Conservation (phyloP, 1,284 basidiomycete species). For the Leccinum angustisporum region DNA sequence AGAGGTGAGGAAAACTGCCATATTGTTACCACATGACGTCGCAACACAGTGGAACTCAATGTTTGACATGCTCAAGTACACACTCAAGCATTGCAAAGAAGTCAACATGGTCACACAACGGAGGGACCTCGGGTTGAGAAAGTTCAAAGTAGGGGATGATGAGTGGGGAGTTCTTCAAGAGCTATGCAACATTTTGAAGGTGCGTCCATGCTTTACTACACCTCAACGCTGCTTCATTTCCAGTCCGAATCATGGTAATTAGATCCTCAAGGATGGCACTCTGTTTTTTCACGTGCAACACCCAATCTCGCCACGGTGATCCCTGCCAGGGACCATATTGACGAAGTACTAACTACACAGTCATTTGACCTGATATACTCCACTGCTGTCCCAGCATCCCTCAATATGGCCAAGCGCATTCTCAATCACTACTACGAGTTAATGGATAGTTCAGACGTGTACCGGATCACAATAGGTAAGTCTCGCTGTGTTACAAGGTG, state of each 20-base stretch:
- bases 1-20: too few relatives aligned
- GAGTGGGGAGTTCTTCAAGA: neutral
- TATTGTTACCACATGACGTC: too few relatives aligned
- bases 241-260: too few relatives aligned
- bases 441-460: neutral
- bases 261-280: neutral
- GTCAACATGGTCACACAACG: neutral
- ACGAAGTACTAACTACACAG: neutral
- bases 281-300: neutral
- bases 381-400: neutral
- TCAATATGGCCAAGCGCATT: neutral
- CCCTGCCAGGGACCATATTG: neutral
- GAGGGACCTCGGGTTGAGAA: neutral
- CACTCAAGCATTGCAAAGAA: neutral
- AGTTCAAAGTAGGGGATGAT: neutral
- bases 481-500: too few relatives aligned
- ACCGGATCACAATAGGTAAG: neutral
- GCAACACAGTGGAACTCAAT: neutral
- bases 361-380: neutral
- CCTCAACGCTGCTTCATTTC: neutral
- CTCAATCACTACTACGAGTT: neutral
- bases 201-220: neutral
- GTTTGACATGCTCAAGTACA: neutral
- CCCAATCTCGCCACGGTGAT: neutral
- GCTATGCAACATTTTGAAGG: neutral